Evolutionary conservation across 1,284 basidiomycete genomes (phyloP), one percentile per base, ranked within the genome.

Genomic region (Omphalotus olearius): DNA sequence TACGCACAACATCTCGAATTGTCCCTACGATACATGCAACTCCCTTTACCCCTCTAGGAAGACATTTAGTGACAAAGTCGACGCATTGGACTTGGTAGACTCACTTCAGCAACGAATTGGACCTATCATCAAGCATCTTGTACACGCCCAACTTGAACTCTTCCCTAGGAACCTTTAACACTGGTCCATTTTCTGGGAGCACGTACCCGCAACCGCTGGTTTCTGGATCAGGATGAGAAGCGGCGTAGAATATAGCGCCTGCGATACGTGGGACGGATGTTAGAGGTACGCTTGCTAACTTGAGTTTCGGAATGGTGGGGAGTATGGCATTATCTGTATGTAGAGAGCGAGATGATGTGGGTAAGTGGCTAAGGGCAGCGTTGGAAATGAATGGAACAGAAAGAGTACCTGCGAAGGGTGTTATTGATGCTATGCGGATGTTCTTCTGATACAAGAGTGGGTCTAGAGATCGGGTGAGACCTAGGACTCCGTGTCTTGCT

Each of bases 401-500:
- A 38, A 14, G 20, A 18, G 44, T 42, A 75, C 77, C 76, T 37
- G 75, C 76, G 53, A 78, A 80, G 62, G 80, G 80, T 51, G 76
- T 78, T 30, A 83, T 72, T 50, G 69, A 66, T 10, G 66, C 70
- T 20, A 80, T 64, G n/a, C 79, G 71, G 54, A 83, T 74, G n/a
- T 71, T 69, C 37, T 70, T 57, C 1, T 59, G 11, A 5, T 62
- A 59, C 16, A 73, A 66, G 16, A 66, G 59, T 25, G 66, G 66
- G 50, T 70, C 62, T 1, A 82, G 60, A 2, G 76, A 70, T 11
- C 79, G 72, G 73, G 79, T 76, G 25, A 83, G 53, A 3, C 81
- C 83, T 1, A 83, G 67, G 10, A 78, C 60, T 36, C 68, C 78
- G 58, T 78, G 78, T 62, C 80, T 81, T 16, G 79, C 71, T 4